phyloP scores from a whole-genome alignment of 257 asterid species.

The Capsicum rhomboideum region DNA sequence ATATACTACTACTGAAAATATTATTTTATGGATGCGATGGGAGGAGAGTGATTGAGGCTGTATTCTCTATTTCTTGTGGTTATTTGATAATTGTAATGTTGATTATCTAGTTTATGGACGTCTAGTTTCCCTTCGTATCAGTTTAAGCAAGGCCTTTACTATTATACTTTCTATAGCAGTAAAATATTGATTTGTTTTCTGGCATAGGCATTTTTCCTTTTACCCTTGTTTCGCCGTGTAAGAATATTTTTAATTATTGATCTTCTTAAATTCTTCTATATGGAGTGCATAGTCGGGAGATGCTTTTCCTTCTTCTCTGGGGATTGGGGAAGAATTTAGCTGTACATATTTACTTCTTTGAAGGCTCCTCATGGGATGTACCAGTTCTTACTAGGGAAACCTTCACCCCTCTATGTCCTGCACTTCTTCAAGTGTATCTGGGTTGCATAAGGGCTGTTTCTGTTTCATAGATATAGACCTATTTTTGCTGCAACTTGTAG shows the following conservation, averaged over 20 bases:
- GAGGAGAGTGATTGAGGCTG: not conserved
- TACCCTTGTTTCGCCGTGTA: not conserved
- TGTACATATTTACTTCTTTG: not conserved
- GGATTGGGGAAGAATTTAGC: not conserved
- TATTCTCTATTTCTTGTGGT: not conserved
- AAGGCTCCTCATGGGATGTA: not conserved
- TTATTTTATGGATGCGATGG: not conserved
- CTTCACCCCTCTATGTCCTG: not conserved
- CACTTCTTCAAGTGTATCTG: not conserved
- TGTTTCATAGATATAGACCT: not conserved
- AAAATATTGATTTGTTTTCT: not conserved
- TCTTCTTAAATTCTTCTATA: not conserved
- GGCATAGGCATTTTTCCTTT: not conserved
- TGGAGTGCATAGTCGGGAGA: not conserved
- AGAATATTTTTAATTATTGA: not conserved
- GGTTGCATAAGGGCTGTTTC: not conserved
- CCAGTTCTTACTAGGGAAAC: not conserved
- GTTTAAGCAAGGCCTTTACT: not conserved
- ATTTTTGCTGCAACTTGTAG: not conserved
- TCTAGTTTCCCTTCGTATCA: not conserved
- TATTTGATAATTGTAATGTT: not conserved
- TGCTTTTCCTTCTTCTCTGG: not conserved
- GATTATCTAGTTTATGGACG: not conserved
- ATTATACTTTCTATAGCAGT: not conserved
- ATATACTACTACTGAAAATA: too few species aligned